Evolutionary conservation across 2,329 filamentous ascomycete genomes (phyloP), one percentile per base, ranked within the genome.

Genomic region (Colletotrichum truncatum): DNA sequence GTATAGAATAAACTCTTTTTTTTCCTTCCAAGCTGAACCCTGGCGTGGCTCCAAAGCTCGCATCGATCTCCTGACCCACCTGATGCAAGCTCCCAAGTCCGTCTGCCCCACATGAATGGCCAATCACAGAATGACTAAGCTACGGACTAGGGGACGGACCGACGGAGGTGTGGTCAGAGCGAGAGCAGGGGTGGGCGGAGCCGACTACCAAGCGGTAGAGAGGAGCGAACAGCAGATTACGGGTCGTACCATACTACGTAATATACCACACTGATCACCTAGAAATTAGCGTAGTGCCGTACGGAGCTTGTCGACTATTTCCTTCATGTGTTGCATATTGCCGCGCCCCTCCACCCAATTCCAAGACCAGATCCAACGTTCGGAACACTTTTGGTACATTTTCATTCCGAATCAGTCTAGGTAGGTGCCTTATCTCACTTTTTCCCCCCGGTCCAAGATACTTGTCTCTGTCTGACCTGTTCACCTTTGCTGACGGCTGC

Each of bases 351-450:
- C 26, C 25, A 28, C n/a, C 45, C 16, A 28, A 12, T 30, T 30
- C 30, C 30, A 32, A 32, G 7, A 32, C 30, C 30, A 51, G 21
- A 23, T 30, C 18, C 36, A 54, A 45, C 52, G 38, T 55, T 55
- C 52, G 52, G 52, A 55, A 55, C 16, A 30, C 25, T 32, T 11
- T 18, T 14, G 52, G 36, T 16, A 30, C 38, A 55, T 39, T 32
- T 30, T 38, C 21, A 55, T 43, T 55, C 52, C 52, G 52, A 55
- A 45, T 55, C 52, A 55, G 52, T 38, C 38, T 38, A 55, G 26
- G 25, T 38, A 25, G 25, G 52, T 21, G 38, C 52, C 52, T 55
- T 45, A 55, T 45, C 52, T 55, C 52, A 55, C 52, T 16, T 25
- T 45, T 34, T 34, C 25, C 5, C 12, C 7, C 16, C 4, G 4